These are phyloP conservation scores for Ceratocystis papillata DNA, from an alignment of 2,329 filamentous ascomycete genomes.

Conservation along the genomic window DNA sequence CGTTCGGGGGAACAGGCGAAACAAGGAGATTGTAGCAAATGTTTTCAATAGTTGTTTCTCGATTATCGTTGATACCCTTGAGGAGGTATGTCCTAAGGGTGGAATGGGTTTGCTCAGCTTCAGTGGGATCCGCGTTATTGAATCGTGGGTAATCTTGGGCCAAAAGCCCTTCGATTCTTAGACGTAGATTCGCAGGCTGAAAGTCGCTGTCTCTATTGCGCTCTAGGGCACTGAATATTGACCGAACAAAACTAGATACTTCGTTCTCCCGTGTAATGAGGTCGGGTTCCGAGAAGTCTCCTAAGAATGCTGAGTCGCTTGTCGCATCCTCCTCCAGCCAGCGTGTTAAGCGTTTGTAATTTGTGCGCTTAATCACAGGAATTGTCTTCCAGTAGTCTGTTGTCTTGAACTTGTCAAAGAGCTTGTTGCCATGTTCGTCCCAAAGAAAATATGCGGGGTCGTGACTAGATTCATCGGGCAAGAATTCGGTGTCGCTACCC, in stretches of 20 bases:
- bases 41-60: constrained; percentile 31
- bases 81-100: constrained; percentile 21
- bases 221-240: constrained; percentile 20
- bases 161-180: constrained; percentile 19
- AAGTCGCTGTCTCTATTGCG: not conserved
- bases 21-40: constrained; percentile 58
- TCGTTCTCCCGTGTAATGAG: constrained; percentile 14
- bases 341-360: constrained; percentile 21
- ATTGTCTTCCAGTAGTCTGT: constrained; percentile 21
- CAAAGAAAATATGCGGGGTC: constrained; percentile 23
- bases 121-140: constrained; percentile 7
- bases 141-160: constrained; percentile 20
- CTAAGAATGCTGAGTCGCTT: not conserved
- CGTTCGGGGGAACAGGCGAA: constrained; percentile 49
- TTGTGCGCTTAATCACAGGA: constrained; percentile 22
- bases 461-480: constrained; percentile 20
- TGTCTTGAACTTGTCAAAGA: constrained; percentile 19
- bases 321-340: constrained; percentile 20
- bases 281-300: constrained; percentile 16
- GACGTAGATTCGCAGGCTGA: constrained; percentile 15
- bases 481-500: constrained; percentile 17
- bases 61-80: constrained; percentile 16
- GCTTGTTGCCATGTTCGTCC: constrained; percentile 20
- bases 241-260: constrained; percentile 21
- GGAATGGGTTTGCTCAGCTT: constrained; percentile 1